phyloP scores from a whole-genome alignment of 176 grass and related monocot genomes.

The Ampelocalamus luodianensis region DNA sequence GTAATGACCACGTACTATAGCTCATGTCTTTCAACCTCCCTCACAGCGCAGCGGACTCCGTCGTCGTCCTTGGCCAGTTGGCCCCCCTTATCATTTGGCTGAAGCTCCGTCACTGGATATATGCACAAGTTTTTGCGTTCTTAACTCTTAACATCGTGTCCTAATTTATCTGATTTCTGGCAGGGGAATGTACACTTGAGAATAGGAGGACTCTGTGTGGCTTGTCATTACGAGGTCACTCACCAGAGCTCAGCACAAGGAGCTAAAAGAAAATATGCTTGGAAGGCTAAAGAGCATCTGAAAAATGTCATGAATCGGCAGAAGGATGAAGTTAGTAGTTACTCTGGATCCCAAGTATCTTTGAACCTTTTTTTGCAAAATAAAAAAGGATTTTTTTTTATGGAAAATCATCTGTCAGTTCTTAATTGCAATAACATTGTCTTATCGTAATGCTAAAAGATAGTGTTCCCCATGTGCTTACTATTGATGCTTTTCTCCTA shows the following conservation, averaged over 20 bases:
- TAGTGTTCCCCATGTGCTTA: background rate
- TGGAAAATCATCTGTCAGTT: background rate
- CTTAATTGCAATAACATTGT: background rate
- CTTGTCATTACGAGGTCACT: conserved; percentile 76
- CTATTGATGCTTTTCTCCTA: too few species aligned
- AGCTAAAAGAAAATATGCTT: conserved; percentile 55
- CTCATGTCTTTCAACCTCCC: too few species aligned
- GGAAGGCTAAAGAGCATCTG: conserved; percentile 52
- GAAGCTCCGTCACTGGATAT: too few species aligned
- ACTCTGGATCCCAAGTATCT: conserved; percentile 29
- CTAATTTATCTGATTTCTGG: too few species aligned
- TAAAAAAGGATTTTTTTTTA: conserved; percentile 3
- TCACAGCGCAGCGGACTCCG: too few species aligned
- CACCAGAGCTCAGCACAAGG: conserved; percentile 64
- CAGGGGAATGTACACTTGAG: background rate
- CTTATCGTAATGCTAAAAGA: background rate
- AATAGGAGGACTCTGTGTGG: conserved; percentile 95
- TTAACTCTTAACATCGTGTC: too few species aligned
- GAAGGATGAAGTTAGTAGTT: conserved; percentile 59
- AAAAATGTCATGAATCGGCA: conserved; percentile 68
- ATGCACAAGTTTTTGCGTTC: too few species aligned
- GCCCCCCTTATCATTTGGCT: too few species aligned
- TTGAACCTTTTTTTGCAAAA: background rate
- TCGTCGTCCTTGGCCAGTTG: too few species aligned
- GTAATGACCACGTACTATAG: too few species aligned